A percentile compares a stretch with the other conserved stretches of the same genome.
These are phyloP conservation scores for Lecanoromycetidae sp. DNA, from an alignment of 2,329 filamentous ascomycete species.

Conservation along the genomic window DNA sequence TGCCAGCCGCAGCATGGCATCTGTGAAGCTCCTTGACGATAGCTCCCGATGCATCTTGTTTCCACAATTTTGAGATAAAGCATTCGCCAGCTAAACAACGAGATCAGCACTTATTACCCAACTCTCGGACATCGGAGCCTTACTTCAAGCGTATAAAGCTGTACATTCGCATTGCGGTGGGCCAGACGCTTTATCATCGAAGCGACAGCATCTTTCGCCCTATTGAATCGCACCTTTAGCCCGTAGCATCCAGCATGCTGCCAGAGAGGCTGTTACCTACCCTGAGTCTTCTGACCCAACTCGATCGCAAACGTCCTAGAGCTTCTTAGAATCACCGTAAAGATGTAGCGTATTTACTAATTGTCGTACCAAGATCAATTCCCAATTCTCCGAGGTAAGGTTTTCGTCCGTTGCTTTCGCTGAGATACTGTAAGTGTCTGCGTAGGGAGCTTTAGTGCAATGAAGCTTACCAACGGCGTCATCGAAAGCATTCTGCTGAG, in stretches of 20 bases:
- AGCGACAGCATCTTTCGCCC: slow-evolving; percentile 72
- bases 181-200: slow-evolving; percentile 85
- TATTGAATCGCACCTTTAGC: slow-evolving; percentile 20
- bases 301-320: slow-evolving; percentile 49
- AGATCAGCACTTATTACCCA: background rate
- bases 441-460: slow-evolving; percentile 2
- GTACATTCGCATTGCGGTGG: slow-evolving; percentile 89
- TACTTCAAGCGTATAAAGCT: slow-evolving; percentile 85
- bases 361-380: slow-evolving; percentile 48
- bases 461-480: slow-evolving; percentile 51
- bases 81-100: slow-evolving; percentile 60
- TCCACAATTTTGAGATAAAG: slow-evolving; percentile 84
- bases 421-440: slow-evolving; percentile 24
- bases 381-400: slow-evolving; percentile 74
- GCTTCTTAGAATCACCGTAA: slow-evolving; percentile 8
- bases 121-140: slow-evolving; percentile 16
- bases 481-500: slow-evolving; percentile 57
- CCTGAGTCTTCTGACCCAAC: slow-evolving; percentile 39
- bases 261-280: slow-evolving; percentile 23
- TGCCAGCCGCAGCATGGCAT: slow-evolving; percentile 79
- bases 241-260: too few species aligned
- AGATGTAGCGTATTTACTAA: too few species aligned
- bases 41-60: slow-evolving; percentile 77
- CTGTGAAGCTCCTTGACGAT: slow-evolving; percentile 83
- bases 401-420: slow-evolving; percentile 94